Base-by-base conservation (phyloP, 768 basidiomycete species). In the Lactifluus piperatus region DNA sequence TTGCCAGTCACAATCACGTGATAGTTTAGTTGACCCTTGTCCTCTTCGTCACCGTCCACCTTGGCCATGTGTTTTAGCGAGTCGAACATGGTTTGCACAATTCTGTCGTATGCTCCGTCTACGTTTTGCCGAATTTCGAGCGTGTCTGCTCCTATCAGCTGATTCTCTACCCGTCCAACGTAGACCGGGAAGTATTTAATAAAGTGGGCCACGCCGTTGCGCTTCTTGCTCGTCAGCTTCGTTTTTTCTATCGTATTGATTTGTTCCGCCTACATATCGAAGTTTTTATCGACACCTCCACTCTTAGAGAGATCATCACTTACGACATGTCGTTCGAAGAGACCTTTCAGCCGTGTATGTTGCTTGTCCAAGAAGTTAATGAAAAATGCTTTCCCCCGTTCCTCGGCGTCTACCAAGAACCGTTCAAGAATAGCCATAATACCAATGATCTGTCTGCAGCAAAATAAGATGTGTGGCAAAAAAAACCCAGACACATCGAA, bases 11-110 rank as follows among this genome's bases (percentile, higher is more conserved):
- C 77, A 67, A 95, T 87, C 65, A 97, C 91, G 69, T 97, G 93
- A 64, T 92, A 97, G 71, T 97, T 97, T 53, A 98, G 79, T 68
- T 95, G 93, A 0, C 94, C 94, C 72, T 98, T 98, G 71, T 94
- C 94, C 68, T 98, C 95, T 0, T 83, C 88, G 56, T 91, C 91
- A 0, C 91, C 90, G 57, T 94, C 88, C 78, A 95, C 74, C 71
- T 97, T 98, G 11, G 94, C 95, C 82, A 98, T 91, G 61, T 94
- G 93, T 72, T 93, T 94, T 62, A 98, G 71, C 14, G 84, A 87
- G 46, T 92, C 94, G 68, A 98, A 94, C 82, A 98, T 97, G 44
- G 85, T 77, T 61, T 87, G 84, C 37, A 93, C 88, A 44, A 98
- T 89, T 65, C 79, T 83, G 69, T 94, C 93, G 68, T 97, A 97